Evolutionary conservation across 2,329 filamentous ascomycete genomes (phyloP), one percentile per base, ranked within the genome.

Genomic region (Akanthomyces lecanii): DNA sequence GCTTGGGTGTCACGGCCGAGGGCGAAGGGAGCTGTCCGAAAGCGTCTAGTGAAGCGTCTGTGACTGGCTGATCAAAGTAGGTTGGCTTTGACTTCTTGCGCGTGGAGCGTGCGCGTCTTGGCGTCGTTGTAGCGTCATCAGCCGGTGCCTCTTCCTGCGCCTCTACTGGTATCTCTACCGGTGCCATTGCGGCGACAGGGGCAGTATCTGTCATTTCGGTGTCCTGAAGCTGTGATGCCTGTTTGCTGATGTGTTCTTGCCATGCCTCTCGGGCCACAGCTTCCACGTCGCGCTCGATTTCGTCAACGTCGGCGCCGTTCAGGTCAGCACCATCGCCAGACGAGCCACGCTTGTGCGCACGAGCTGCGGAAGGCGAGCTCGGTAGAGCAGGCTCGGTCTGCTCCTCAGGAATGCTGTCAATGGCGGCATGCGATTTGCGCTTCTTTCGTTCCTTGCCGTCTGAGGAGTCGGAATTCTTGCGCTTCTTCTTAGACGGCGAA

Each of bases 71-170:
- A 48, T 76, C 73, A 65, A 78, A 79, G 62, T 75, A 80, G 21
- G 78, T 79, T 11, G 79, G 77, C 68, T 83, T 83, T 54, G 77
- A 74, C 71, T 80, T 83, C 72, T 80, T 82, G 61, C 75, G 71
- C 38, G 75, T 75, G 40, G 77, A 72, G 30, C 74, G 72, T 45
- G 69, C 36, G 63, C 65, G 66, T 71, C 65, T 71, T 72, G 44
- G 67, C 23, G 54, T 61, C 48, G 67, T 61, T 51, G 54, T 30
- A 16, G 50, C 42, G 21, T 61, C 51, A 18, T 53, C 38, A 10
- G 56, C n/a, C 47, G 51, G 42, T 45, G 52, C n/a, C 7, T 60
- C 62, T 33, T 68, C 63, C 8, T 60, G 56, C 51, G 63, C 59
- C 45, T 61, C 21, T 28, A 30, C 21, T 21, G 62, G 59, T 56